Evolutionary conservation across 257 asterid genomes (phyloP).

Genomic region (Cruciata laevipes): DNA sequence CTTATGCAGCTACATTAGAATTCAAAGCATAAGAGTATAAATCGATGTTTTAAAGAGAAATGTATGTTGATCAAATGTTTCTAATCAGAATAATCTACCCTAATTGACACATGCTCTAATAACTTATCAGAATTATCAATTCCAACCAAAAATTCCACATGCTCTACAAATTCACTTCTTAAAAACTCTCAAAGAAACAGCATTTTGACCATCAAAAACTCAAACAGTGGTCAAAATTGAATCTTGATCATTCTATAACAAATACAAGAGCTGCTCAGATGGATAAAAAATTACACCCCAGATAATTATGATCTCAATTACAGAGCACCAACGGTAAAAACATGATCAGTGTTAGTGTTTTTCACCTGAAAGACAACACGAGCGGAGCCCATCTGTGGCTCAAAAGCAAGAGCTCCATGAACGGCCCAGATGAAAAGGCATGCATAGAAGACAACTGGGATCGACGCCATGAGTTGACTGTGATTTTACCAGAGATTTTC

Average conservation of each 20-base stretch:
- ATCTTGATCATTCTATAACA: neutral
- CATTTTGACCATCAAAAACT: neutral
- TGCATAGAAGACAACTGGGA: constrained; percentile 7
- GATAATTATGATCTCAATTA: neutral
- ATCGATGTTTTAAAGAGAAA: neutral
- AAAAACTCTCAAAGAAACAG: neutral
- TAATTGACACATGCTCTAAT: neutral
- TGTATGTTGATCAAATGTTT: neutral
- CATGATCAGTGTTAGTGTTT: neutral
- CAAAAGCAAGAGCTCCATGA: constrained; percentile 15
- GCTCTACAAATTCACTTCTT: neutral
- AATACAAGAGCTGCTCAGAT: neutral
- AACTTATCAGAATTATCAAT: neutral
- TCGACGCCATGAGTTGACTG: constrained; percentile 15
- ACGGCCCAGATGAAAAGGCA: constrained; percentile 13
- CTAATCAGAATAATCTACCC: neutral
- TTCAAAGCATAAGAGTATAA: neutral
- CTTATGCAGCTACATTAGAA: neutral
- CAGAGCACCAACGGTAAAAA: neutral
- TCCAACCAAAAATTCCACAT: neutral
- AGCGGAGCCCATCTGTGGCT: constrained; percentile 28
- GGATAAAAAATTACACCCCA: neutral
- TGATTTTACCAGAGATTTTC: constrained; percentile 3
- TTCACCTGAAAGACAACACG: constrained; percentile 35
- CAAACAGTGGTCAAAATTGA: neutral